Evolutionary conservation across 1,284 basidiomycete genomes (phyloP).

Genomic region (Hemileia vastatrix): DNA sequence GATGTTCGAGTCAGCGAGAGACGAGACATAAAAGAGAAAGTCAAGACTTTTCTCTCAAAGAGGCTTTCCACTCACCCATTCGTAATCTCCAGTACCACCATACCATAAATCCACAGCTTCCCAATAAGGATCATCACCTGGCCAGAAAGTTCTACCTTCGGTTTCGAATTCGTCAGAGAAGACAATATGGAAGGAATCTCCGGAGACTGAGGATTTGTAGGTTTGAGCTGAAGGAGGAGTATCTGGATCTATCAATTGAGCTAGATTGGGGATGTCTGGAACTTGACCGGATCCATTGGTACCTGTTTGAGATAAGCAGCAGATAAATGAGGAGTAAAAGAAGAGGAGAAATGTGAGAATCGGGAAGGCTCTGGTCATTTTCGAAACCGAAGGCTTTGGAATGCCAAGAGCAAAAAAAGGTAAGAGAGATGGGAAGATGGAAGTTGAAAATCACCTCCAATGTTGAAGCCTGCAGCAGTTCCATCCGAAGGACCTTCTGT

Average conservation of each 20-base stretch:
- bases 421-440: too few species aligned
- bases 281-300: conserved; percentile 2
- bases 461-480: conserved; percentile 31
- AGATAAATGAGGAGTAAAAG: neutral
- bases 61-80: too few species aligned
- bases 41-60: neutral
- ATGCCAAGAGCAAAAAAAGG: too few species aligned
- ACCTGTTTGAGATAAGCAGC: neutral
- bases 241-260: conserved; percentile 37
- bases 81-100: conserved; percentile 25
- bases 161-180: conserved; percentile 44
- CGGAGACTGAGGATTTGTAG: conserved; percentile 29
- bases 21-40: neutral
- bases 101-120: conserved; percentile 16
- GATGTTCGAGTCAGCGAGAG: neutral
- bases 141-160: conserved; percentile 43
- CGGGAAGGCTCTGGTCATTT: neutral
- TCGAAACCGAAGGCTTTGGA: neutral
- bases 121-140: conserved; percentile 43
- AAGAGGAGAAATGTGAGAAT: neutral
- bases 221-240: conserved; percentile 33
- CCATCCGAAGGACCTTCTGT: conserved; percentile 11
- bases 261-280: conserved; percentile 9
- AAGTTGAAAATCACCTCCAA: conserved; percentile 24
- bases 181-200: conserved; percentile 37